Conservation (phyloP, 78 protist genomes). For the Corallochytrium limacisporum region DNA sequence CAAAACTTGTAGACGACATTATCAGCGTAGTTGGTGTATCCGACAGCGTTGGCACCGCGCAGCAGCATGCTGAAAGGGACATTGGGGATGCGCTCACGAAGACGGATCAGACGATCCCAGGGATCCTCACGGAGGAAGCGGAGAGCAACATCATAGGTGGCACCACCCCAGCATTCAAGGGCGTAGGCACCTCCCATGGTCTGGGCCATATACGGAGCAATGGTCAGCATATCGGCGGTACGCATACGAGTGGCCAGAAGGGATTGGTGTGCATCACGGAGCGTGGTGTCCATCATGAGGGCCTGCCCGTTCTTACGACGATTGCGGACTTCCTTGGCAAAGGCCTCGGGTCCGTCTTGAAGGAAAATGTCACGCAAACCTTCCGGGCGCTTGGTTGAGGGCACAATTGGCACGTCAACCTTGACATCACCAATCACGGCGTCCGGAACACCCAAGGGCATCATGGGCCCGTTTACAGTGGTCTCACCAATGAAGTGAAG, state of each 20-base stretch:
- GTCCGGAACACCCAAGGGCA: not conserved
- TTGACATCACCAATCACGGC: not conserved
- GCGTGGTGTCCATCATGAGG: conserved; percentile 63
- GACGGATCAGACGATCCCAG: conserved; percentile 48
- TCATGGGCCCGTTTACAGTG: conserved; percentile 22
- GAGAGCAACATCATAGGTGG: conserved; percentile 78
- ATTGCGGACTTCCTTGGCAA: conserved; percentile 37
- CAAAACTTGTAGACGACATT: conserved; percentile 59
- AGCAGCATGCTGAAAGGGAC: conserved; percentile 62
- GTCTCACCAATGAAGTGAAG: conserved; percentile 37
- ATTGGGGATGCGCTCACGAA: conserved; percentile 52
- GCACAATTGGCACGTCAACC: not conserved
- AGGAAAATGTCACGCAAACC: not conserved
- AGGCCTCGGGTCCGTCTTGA: conserved; percentile 42
- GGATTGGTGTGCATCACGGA: conserved; percentile 81
- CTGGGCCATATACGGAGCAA: conserved; percentile 40
- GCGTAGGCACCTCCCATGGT: not conserved
- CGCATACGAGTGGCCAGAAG: conserved; percentile 76
- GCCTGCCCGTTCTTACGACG: not conserved
- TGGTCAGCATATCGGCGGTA: conserved; percentile 36
- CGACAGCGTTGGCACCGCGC: conserved; percentile 73
- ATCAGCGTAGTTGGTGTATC: conserved; percentile 80
- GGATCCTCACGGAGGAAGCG: conserved; percentile 51
- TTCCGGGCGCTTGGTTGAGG: not conserved
- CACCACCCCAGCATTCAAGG: conserved; percentile 81